Evolutionary conservation across 1,284 basidiomycete genomes (phyloP).

Genomic region (Ceratorhiza oryzae-sativae): DNA sequence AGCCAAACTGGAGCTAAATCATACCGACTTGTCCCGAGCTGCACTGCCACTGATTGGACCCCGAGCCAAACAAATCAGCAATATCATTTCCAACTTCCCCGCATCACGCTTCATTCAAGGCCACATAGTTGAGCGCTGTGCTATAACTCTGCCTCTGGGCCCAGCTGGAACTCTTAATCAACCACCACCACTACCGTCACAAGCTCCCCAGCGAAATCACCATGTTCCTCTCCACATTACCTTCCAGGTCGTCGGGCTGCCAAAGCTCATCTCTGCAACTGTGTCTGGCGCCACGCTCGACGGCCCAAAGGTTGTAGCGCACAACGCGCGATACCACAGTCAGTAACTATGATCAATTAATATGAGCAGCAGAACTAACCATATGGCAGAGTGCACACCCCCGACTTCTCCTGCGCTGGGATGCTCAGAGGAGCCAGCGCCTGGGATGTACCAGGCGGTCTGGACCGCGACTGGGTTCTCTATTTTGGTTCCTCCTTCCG

Average conservation of each 20-base stretch:
- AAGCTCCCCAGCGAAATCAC: not conserved
- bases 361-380: not conserved
- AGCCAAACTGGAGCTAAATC: too few species aligned
- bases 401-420: not conserved
- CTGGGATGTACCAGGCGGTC: not conserved
- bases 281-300: not conserved
- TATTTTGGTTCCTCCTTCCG: not conserved
- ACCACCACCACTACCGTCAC: not conserved
- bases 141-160: not conserved
- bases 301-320: not conserved
- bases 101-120: not conserved
- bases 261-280: not conserved
- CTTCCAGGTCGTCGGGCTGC: not conserved
- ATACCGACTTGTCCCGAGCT: not conserved
- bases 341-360: not conserved
- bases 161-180: not conserved
- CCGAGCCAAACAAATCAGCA: slow-evolving; percentile 7
- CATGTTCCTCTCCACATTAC: not conserved
- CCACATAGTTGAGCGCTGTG: not conserved
- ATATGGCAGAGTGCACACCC: not conserved
- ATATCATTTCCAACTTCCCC: not conserved
- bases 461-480: not conserved
- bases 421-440: not conserved
- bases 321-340: not conserved
- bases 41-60: not conserved